A percentile compares a stretch with the other conserved stretches of the same genome.
phyloP scores from a whole-genome alignment of 2,329 filamentous ascomycete genomes.

The Dactylellina cionopaga region DNA sequence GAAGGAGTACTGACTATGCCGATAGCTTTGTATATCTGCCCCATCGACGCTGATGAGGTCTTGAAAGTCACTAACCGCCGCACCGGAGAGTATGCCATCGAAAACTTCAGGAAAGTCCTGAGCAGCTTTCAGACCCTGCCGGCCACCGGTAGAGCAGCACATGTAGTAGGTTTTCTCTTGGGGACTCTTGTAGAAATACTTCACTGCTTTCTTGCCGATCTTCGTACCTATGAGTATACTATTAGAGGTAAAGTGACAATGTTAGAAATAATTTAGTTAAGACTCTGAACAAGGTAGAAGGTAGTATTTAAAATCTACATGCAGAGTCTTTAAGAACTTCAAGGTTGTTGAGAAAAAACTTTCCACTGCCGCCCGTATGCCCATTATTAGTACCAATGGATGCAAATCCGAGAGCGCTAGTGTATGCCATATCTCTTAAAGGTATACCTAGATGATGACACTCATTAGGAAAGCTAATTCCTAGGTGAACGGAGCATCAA shows the following conservation, averaged over 20 bases:
- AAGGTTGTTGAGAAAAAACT: constrained; percentile 1
- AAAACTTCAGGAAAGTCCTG: constrained; percentile 64
- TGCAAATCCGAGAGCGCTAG: constrained; percentile 25
- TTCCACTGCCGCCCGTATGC: constrained; percentile 6
- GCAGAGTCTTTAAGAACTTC: constrained; percentile 30
- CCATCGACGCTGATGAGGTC: constrained; percentile 59
- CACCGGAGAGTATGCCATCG: constrained; percentile 64
- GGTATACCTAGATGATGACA: background rate
- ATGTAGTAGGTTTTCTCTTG: constrained; percentile 63
- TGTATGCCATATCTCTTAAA: background rate
- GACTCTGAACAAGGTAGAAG: too few species aligned
- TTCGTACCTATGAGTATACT: background rate
- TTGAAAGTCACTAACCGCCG: constrained; percentile 62
- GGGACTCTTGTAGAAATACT: constrained; percentile 3
- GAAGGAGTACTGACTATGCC: constrained; percentile 58
- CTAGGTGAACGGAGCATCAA: too few species aligned
- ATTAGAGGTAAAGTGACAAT: background rate
- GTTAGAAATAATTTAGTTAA: too few species aligned
- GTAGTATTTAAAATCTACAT: constrained; percentile 21
- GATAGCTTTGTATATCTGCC: too few species aligned
- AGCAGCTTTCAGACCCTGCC: constrained; percentile 63
- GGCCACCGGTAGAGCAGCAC: constrained; percentile 64
- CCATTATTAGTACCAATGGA: constrained; percentile 22
- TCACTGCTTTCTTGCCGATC: constrained; percentile 1
- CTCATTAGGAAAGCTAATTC: background rate